These are phyloP conservation scores for Aspergillus transmontanensis DNA, from an alignment of 2,329 filamentous ascomycete species.

Conservation along the genomic window DNA sequence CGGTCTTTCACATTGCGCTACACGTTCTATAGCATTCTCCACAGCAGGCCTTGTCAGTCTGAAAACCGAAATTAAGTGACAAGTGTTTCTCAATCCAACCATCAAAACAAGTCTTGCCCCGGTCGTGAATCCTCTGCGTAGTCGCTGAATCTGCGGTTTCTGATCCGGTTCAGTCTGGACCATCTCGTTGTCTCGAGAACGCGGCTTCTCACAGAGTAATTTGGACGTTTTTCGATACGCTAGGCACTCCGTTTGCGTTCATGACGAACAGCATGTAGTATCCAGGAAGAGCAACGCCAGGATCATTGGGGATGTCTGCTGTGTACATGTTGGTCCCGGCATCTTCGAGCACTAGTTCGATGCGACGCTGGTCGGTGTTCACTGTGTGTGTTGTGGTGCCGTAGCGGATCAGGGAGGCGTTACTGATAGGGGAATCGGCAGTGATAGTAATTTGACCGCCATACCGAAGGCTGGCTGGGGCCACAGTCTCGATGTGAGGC, in stretches of 20 bases:
- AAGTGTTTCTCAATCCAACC: not conserved
- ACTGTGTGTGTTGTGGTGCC: conserved; percentile 47
- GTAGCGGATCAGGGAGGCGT: conserved; percentile 6
- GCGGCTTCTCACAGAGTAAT: not conserved
- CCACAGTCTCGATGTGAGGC: conserved; percentile 42
- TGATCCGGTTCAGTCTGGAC: too few relatives aligned
- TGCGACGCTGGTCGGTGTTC: conserved; percentile 61
- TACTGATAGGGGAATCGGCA: conserved; percentile 6
- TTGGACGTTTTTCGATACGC: conserved; percentile 28
- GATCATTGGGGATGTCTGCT: conserved; percentile 42
- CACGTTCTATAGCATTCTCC: not conserved
- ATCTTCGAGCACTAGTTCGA: conserved; percentile 43
- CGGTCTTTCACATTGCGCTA: not conserved
- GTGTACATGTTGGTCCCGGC: conserved; percentile 33
- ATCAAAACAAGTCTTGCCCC: not conserved
- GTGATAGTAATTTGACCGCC: not conserved
- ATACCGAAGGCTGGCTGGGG: not conserved
- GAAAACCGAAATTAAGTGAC: not conserved
- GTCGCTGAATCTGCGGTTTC: too few relatives aligned
- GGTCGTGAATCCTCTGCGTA: too few relatives aligned
- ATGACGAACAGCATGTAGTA: conserved; percentile 58
- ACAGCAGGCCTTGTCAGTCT: not conserved
- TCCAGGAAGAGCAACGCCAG: conserved; percentile 54
- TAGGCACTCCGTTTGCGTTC: conserved; percentile 48
- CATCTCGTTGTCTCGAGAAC: not conserved